Conservation (phyloP, 2,329 filamentous ascomycete genomes). For the Trichoderma sp. region DNA sequence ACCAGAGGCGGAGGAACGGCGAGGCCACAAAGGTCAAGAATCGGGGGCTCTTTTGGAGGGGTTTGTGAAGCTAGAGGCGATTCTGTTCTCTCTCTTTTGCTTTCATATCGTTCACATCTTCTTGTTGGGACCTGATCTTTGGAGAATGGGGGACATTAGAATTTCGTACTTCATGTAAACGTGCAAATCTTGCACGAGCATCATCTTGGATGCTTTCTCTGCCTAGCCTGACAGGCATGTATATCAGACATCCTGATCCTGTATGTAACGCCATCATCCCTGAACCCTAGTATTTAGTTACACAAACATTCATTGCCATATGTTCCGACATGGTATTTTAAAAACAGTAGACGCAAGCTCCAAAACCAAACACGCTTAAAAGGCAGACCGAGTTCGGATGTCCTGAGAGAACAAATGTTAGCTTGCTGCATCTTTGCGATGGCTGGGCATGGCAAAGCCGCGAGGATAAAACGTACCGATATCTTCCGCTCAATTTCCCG, state of each 20-base stretch:
- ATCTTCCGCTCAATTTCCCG: slow-evolving; percentile 96
- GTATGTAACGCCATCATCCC: slow-evolving; percentile 39
- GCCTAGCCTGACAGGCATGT: slow-evolving; percentile 33
- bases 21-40: slow-evolving; percentile 39
- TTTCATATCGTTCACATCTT: background rate
- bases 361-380: slow-evolving; percentile 44
- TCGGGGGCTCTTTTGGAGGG: slow-evolving; percentile 40
- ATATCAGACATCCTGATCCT: slow-evolving; percentile 30
- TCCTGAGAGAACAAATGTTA: slow-evolving; percentile 44
- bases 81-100: background rate
- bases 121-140: background rate
- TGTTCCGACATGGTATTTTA: slow-evolving; percentile 34
- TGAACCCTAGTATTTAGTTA: slow-evolving; percentile 36
- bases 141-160: slow-evolving; percentile 34
- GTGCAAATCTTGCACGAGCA: slow-evolving; percentile 31
- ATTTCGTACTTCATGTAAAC: slow-evolving; percentile 37
- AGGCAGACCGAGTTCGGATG: slow-evolving; percentile 61
- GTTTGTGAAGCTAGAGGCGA: slow-evolving; percentile 32
- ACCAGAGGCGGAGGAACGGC: slow-evolving; percentile 31
- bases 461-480: slow-evolving; percentile 53
- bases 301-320: slow-evolving; percentile 29
- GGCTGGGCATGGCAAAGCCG: background rate
- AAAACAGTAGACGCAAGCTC: background rate
- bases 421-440: background rate
- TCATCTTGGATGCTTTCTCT: slow-evolving; percentile 35